These are phyloP conservation scores for Amauroascus niger DNA, from an alignment of 2,329 filamentous ascomycete species.

Conservation along the genomic window DNA sequence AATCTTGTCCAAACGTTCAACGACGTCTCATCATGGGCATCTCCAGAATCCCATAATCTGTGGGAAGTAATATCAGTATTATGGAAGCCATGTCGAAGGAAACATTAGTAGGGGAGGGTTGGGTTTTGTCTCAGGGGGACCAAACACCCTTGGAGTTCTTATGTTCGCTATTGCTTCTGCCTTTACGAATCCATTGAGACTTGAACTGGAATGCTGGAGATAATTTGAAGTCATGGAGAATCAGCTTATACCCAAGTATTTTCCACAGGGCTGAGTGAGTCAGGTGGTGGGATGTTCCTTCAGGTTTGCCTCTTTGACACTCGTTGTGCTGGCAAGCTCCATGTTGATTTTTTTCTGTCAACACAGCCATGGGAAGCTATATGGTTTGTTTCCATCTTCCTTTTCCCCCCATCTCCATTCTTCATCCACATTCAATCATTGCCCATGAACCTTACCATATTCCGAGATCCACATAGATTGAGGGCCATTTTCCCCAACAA, in stretches of 20 bases:
- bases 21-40: no score
- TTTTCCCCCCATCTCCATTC: neutral
- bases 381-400: neutral
- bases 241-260: neutral
- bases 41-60: no score
- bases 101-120: no score
- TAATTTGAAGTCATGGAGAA: neutral
- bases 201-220: neutral
- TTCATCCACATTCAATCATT: neutral
- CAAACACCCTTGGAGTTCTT: no score
- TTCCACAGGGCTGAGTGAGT: neutral
- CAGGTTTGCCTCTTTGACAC: neutral
- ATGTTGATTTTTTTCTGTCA: neutral
- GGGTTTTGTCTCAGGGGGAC: no score
- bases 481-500: neutral
- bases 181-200: neutral
- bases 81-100: no score
- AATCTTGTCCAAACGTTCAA: no score
- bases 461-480: neutral
- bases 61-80: no score
- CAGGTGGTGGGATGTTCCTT: neutral
- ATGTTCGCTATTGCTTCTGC: no score
- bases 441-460: neutral
- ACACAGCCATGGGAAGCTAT: neutral
- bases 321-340: neutral